Percentiles rank a stretch among this genome's conserved stretches.
phyloP scores from a whole-genome alignment of 257 asterid genomes.

The Marsdenia floribunda region DNA sequence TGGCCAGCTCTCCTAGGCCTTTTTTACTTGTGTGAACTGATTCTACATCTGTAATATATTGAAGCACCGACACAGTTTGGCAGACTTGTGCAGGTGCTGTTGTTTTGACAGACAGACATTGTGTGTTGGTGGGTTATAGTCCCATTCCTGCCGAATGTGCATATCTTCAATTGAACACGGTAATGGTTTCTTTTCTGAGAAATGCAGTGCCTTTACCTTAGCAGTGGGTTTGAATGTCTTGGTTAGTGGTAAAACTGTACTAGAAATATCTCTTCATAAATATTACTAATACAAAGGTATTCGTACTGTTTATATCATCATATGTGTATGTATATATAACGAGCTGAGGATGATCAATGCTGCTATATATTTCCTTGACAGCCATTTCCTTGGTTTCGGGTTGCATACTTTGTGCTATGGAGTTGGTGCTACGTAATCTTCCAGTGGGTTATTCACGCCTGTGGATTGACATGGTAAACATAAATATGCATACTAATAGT shows the following conservation, averaged over 20 bases:
- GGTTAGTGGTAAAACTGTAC: no score
- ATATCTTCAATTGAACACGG: constrained; percentile 68
- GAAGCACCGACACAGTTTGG: not conserved
- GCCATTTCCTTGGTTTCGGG: constrained; percentile 69
- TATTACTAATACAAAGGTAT: no score
- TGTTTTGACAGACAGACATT: constrained; percentile 68
- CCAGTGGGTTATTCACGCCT: constrained; percentile 76
- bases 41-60: not conserved
- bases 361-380: constrained; percentile 8
- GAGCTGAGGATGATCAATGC: no score
- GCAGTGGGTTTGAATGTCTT: no score
- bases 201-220: not conserved
- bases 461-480: constrained; percentile 65
- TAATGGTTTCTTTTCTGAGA: constrained; percentile 4
- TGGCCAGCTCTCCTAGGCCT: not conserved
- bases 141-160: constrained; percentile 66
- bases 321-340: no score
- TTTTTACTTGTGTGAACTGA: not conserved
- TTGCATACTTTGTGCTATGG: constrained; percentile 60
- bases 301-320: no score
- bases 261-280: no score
- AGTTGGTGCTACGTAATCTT: constrained; percentile 52
- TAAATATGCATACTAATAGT: no score
- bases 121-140: constrained; percentile 81
- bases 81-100: constrained; percentile 81